Conservation (phyloP, 2,329 filamentous ascomycete species). For the Chrysoporthe austroafricana region DNA sequence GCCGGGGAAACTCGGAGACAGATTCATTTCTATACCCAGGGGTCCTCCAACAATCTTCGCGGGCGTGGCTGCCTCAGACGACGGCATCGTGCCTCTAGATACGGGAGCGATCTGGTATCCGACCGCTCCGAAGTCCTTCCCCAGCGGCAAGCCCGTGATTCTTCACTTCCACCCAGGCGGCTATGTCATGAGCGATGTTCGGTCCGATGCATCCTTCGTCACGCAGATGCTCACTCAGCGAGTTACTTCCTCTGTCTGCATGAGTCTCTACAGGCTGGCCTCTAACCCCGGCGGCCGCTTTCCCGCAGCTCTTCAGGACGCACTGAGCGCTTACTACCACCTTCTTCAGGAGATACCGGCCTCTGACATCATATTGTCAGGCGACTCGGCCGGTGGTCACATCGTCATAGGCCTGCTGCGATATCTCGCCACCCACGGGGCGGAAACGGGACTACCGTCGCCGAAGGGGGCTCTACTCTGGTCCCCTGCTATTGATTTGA, state of each 20-base stretch:
- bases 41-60: no score
- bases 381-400: conserved; percentile 28
- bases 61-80: no score
- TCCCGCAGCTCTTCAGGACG: conserved; percentile 32
- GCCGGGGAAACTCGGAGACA: no score
- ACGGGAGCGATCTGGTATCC: no score
- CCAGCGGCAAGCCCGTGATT: conserved; percentile 52
- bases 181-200: conserved; percentile 4
- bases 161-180: conserved; percentile 38
- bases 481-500: background rate
- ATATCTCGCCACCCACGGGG: conserved; percentile 17
- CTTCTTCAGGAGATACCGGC: conserved; percentile 13
- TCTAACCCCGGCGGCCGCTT: conserved; percentile 27
- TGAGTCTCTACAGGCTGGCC: conserved; percentile 26
- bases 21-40: no score
- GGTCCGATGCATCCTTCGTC: background rate
- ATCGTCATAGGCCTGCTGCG: conserved; percentile 33
- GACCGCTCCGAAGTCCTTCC: no score
- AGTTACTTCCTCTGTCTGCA: background rate
- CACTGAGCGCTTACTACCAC: conserved; percentile 29
- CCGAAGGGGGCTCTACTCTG: background rate
- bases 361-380: conserved; percentile 24
- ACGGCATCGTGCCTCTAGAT: no score
- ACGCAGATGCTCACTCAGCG: background rate
- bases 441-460: background rate